Evolutionary conservation across 2,329 filamentous ascomycete genomes (phyloP), one percentile per base, ranked within the genome.

Genomic region (Lachnellula cervina): DNA sequence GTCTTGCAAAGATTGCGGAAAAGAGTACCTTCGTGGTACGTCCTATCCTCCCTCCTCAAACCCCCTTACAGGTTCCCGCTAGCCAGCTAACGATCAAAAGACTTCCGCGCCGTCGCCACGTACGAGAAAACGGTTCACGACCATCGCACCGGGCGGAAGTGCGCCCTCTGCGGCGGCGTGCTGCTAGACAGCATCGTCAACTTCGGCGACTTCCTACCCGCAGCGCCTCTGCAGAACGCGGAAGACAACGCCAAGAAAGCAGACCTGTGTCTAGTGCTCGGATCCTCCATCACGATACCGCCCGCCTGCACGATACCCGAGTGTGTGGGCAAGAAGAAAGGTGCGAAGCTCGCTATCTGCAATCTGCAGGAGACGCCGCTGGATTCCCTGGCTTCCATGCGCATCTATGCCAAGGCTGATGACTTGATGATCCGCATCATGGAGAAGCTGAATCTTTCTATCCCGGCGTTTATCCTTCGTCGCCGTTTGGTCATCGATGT

Each of bases 81-180:
- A 1, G 1, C 47, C 9, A n/a, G 28, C 28, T 32, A 9, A 32
- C 28, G 4, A 9, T 4, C 8, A 32, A 13, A 9, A 76, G 75
- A 77, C 49, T 77, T 77, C 55, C 71, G 72, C 14, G 75, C 75
- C 1, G 74, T 75, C 2, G 71, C 75, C 0, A 72, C 68, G 0
- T 76, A 78, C 47, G 70, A 75, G 35, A 74, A 71, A 21, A 68
- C 72, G 0, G 70, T 74, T 3, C 70, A 69, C 32, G 76, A 79
- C 52, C 76, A 78, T 55, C 73, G 76, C 37, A 79, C 76, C 0
- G 74, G 75, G 0, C 71, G 75, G 5, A 76, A 74, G 43, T 78
- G 75, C 57, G 66, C 67, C 0, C 47, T 62, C 0, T 78, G 76
- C 48, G 66, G 63, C 2, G 75, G 73, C 0, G 55, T 56, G 3